Base-by-base conservation (phyloP, 306 rosid species). In the Citrullus amarus region DNA sequence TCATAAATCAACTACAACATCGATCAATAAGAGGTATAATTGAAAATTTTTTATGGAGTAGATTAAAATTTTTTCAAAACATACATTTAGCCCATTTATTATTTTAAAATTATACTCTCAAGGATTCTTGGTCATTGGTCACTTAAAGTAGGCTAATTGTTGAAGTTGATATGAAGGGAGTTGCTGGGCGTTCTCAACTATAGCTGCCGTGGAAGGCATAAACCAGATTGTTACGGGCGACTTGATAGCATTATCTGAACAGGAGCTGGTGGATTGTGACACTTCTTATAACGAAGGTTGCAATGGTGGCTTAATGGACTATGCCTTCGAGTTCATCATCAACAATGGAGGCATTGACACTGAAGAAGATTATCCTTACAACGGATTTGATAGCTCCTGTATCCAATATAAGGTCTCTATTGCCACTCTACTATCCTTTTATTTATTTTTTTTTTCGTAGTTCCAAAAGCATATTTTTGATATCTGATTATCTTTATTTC, bases 181-280 rank as follows among this genome's bases (percentile, higher is more conserved):
- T 75, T 92, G 96, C 88, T 92, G 98, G 98, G 97, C 98, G 36
- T 94, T 92, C 86, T 85, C 98, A 44, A 83, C 96, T 9, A 41
- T 90, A 38, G 58, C 85, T 46, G 84, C 98, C 0, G 96, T 94
- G 25, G 98, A 94, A 87, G 97, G 96, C 32, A 84, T 94, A 74
- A 94, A 92, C 61, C 81, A 92, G 91, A 84, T 92, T 51, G 94
- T 90, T n/a, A 90, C 98, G 0, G 97, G 93, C 0, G 87, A 89
- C 41, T 86, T 94, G 62, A 44, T 91, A 81, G 83, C 94, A 60
- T 82, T 94, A 30, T 92, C 97, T 20, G 98, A 92, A 84, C 97
- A 94, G 86, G 98, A 94, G 85, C 81, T 94, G 17, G 87, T 94
- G 34, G 96, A 92, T 74, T 94, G 98, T 63, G 98, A 94, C 75